Conservation (phyloP, 192 early-diverging fungal species). For the Coemansia aciculifera region DNA sequence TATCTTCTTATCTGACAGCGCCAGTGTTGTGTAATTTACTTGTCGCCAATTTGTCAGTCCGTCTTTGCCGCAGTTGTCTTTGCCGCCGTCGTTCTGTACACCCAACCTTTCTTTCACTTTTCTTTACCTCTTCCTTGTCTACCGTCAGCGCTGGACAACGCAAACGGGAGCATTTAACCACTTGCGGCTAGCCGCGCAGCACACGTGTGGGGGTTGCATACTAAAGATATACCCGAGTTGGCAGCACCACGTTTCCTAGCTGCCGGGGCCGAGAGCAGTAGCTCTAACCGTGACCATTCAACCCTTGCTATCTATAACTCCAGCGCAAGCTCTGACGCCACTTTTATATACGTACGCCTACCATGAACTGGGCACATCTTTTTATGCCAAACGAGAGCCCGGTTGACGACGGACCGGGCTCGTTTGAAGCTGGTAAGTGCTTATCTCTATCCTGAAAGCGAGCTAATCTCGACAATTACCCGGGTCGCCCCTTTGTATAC, state of each 20-base stretch:
- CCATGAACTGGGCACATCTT: constrained; percentile 52
- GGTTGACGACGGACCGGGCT: constrained; percentile 16
- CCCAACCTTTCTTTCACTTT: neutral
- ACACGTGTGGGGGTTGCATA: constrained; percentile 4
- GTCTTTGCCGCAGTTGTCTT: neutral
- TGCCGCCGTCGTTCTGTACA: neutral
- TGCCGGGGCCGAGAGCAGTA: constrained; percentile 3
- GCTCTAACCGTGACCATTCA: neutral
- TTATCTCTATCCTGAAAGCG: neutral
- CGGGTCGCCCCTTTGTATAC: neutral
- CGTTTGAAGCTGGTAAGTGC: constrained; percentile 47
- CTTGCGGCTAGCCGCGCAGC: constrained; percentile 9
- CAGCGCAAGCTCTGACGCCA: neutral
- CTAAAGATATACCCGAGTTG: constrained; percentile 1
- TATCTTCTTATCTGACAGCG: neutral
- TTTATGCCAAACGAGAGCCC: constrained; percentile 36
- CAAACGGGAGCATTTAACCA: neutral
- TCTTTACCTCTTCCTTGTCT: neutral
- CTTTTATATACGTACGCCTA: neutral
- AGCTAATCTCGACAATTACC: neutral
- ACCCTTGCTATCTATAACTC: neutral
- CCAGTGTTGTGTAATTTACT: neutral
- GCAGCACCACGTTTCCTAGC: neutral
- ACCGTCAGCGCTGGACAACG: neutral
- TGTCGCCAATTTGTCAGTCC: neutral